A percentile compares a stretch with the other conserved stretches of the same genome.
Conservation (phyloP, 768 basidiomycete genomes). For the Serendipita indica region DNA sequence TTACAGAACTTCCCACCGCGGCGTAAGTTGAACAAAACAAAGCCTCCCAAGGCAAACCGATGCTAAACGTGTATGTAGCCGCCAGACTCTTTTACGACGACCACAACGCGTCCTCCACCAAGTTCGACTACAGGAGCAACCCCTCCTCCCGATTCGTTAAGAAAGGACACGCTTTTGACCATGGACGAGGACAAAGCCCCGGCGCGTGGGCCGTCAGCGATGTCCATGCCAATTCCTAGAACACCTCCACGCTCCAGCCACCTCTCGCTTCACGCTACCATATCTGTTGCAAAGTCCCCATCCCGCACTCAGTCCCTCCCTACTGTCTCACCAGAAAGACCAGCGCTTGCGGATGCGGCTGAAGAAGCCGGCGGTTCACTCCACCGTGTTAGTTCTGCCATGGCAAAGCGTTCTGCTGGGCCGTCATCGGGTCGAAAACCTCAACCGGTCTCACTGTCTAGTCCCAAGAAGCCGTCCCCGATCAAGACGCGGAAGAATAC, state of each 20-base stretch:
- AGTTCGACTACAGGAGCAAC: background rate
- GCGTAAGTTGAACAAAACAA: too few species aligned
- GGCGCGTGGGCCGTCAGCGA: background rate
- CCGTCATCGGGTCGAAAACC: background rate
- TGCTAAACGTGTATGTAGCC: too few species aligned
- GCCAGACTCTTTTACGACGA: background rate
- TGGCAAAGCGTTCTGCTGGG: background rate
- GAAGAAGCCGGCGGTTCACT: background rate
- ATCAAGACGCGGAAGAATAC: background rate
- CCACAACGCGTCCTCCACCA: background rate
- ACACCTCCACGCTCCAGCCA: background rate
- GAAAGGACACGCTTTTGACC: background rate
- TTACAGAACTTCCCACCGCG: too few species aligned
- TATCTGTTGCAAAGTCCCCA: background rate
- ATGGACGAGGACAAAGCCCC: background rate
- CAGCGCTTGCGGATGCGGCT: background rate
- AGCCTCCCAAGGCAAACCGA: too few species aligned
- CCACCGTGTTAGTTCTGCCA: background rate
- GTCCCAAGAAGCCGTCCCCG: background rate
- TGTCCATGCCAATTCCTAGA: background rate
- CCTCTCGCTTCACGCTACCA: background rate
- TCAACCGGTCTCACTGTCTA: background rate
- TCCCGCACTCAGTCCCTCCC: constrained; percentile 3
- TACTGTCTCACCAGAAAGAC: background rate
- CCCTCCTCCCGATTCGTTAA: background rate